A percentile compares a stretch with the other conserved stretches of the same genome.
Evolutionary conservation across 176 grass and related monocot species (phyloP).

Genomic region (Cenchrus americanus): DNA sequence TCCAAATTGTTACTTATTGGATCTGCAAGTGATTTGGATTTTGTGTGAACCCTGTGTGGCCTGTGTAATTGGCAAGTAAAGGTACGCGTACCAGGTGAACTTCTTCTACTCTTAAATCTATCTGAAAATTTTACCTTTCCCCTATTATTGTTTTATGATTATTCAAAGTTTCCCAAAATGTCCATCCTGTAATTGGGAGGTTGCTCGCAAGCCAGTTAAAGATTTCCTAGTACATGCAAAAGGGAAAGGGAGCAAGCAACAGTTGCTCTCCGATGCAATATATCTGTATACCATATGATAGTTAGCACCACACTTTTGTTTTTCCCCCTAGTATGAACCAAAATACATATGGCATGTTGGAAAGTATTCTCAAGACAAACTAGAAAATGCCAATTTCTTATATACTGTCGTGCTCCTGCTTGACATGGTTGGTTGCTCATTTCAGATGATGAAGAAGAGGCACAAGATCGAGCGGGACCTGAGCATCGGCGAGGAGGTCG

Average conservation of each 20-base stretch:
- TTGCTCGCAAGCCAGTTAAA: background rate
- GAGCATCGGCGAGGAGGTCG: constrained; percentile 84
- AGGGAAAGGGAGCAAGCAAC: too few species aligned
- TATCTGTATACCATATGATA: too few species aligned
- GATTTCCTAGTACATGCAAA: too few species aligned
- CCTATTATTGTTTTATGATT: too few species aligned
- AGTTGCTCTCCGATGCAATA: too few species aligned
- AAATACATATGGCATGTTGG: background rate
- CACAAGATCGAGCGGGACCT: constrained; percentile 94
- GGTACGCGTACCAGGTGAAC: background rate
- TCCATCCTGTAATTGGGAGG: background rate
- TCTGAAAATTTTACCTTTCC: too few species aligned
- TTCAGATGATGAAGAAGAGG: constrained; percentile 98
- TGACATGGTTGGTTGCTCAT: constrained; percentile 22
- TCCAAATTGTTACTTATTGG: too few species aligned
- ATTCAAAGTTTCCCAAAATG: background rate
- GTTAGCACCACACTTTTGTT: background rate
- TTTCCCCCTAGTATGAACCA: background rate
- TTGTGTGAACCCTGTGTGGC: background rate
- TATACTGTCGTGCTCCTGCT: background rate
- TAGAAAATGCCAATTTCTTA: background rate
- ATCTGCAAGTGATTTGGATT: too few species aligned
- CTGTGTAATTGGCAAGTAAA: background rate
- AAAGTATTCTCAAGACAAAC: background rate
- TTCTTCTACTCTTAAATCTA: background rate